Evolutionary conservation across 306 rosid genomes (phyloP).

Genomic region (Ammopiptanthus mongolicus): DNA sequence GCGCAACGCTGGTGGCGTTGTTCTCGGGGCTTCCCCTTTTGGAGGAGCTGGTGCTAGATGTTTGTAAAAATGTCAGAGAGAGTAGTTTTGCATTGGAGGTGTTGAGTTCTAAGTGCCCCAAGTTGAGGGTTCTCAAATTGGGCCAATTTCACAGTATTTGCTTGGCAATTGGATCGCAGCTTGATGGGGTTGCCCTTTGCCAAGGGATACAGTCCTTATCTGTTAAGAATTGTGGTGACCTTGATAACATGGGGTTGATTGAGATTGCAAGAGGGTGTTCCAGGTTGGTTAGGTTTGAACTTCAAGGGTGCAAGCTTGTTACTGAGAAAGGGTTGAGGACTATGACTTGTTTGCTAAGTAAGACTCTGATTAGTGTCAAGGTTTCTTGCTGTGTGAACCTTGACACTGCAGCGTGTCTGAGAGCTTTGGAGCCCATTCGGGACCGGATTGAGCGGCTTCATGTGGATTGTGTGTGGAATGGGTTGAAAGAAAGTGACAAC

Average conservation of each 20-base stretch:
- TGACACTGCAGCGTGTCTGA: slow-evolving; percentile 43
- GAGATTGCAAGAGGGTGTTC: slow-evolving; percentile 85
- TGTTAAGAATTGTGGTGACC: slow-evolving; percentile 59
- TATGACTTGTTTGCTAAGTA: slow-evolving; percentile 49
- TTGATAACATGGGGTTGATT: slow-evolving; percentile 86
- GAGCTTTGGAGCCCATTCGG: slow-evolving; percentile 68
- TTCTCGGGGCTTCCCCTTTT: slow-evolving; percentile 65
- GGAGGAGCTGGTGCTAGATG: slow-evolving; percentile 80
- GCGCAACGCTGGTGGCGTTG: slow-evolving; percentile 44
- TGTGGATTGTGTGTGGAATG: slow-evolving; percentile 77
- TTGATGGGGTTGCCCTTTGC: slow-evolving; percentile 81
- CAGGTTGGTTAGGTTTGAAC: slow-evolving; percentile 53
- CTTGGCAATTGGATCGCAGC: slow-evolving; percentile 59
- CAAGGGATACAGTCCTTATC: slow-evolving; percentile 66
- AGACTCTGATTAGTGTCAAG: slow-evolving; percentile 54
- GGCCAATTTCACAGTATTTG: slow-evolving; percentile 86
- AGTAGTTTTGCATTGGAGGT: slow-evolving; percentile 69
- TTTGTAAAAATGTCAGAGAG: slow-evolving; percentile 70
- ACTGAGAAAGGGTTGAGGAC: slow-evolving; percentile 73
- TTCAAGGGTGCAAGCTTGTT: slow-evolving; percentile 65
- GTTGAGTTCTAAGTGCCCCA: slow-evolving; percentile 60
- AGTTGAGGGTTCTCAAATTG: slow-evolving; percentile 56
- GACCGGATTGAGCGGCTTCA: slow-evolving; percentile 69
- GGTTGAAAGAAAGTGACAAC: slow-evolving; percentile 30
- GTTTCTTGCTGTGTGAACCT: slow-evolving; percentile 71